A percentile compares a stretch with the other conserved stretches of the same genome.
Evolutionary conservation across 169 alveolate genomes (phyloP).

Genomic region (Haemoproteus tartakovskyi): DNA sequence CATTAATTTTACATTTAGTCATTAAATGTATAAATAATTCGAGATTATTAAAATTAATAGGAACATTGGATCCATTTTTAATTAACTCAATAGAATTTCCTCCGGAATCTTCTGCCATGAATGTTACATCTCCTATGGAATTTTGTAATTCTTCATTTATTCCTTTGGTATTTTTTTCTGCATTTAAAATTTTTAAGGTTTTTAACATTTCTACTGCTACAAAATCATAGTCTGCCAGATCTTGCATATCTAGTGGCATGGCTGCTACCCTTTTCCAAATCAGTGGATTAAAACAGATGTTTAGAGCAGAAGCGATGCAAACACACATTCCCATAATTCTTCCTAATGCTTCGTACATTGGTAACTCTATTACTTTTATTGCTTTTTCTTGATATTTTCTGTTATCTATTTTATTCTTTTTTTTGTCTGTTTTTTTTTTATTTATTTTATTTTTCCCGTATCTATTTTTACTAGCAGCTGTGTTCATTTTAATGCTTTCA

Average conservation of each 20-base stretch:
- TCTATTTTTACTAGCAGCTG: too few relatives aligned
- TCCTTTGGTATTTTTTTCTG: slow-evolving; percentile 50
- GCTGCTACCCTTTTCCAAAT: slow-evolving; percentile 85
- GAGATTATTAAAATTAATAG: slow-evolving; percentile 78
- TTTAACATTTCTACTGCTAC: slow-evolving; percentile 83
- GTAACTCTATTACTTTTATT: slow-evolving; percentile 66
- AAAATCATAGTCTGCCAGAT: slow-evolving; percentile 80
- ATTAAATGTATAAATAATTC: slow-evolving; percentile 81
- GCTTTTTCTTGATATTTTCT: slow-evolving; percentile 59
- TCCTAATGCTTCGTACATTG: slow-evolving; percentile 88
- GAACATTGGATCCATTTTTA: slow-evolving; percentile 75
- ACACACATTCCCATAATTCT: slow-evolving; percentile 88
- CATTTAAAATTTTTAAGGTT: slow-evolving; percentile 72
- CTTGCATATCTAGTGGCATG: slow-evolving; percentile 72
- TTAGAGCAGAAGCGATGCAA: slow-evolving; percentile 84
- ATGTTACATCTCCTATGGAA: slow-evolving; percentile 75
- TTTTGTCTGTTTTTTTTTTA: not conserved
- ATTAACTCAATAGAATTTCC: slow-evolving; percentile 73
- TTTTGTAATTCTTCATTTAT: slow-evolving; percentile 47
- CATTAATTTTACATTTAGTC: slow-evolving; percentile 81
- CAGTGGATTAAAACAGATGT: slow-evolving; percentile 84
- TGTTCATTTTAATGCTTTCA: not conserved
- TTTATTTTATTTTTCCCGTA: not conserved
- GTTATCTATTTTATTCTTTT: not conserved
- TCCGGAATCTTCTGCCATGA: slow-evolving; percentile 70